A percentile compares a stretch with the other conserved stretches of the same genome.
Conservation (phyloP, 371 early-diverging fungal genomes). For the Haplosporangium sp. region DNA sequence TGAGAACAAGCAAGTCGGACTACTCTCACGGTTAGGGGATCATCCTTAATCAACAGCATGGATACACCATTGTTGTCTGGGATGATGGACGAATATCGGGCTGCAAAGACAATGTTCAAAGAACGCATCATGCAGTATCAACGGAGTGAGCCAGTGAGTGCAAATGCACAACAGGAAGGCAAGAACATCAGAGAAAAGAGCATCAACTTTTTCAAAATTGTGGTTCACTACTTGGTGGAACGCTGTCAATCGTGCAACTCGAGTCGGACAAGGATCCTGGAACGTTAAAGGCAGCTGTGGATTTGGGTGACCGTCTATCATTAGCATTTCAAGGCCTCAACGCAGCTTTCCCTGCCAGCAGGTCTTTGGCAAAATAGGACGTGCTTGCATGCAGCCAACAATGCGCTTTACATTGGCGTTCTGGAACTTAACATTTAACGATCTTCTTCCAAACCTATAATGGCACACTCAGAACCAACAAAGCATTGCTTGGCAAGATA, state of each 20-base stretch:
- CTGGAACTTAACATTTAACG: neutral
- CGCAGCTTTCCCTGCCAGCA: neutral
- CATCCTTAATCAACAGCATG: conserved; percentile 70
- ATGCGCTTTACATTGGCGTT: neutral
- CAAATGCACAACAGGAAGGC: too few relatives aligned
- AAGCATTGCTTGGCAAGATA: conserved; percentile 11
- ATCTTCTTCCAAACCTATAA: neutral
- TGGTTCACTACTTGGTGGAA: conserved; percentile 77
- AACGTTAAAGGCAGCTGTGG: conserved; percentile 61
- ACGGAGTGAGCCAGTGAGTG: conserved; percentile 5
- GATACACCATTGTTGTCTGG: conserved; percentile 73
- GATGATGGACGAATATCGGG: conserved; percentile 61
- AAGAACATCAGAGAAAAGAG: neutral
- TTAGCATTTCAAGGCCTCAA: conserved; percentile 21
- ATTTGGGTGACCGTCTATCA: conserved; percentile 15
- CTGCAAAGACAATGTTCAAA: conserved; percentile 58
- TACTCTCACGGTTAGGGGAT: conserved; percentile 55
- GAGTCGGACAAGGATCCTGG: conserved; percentile 32
- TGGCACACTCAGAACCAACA: conserved; percentile 7
- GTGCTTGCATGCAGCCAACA: neutral
- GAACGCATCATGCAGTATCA: conserved; percentile 48
- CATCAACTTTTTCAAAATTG: conserved; percentile 71
- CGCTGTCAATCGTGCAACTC: conserved; percentile 70
- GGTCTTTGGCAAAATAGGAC: conserved; percentile 16
- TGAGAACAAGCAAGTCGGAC: conserved; percentile 45